Base-by-base conservation (phyloP, 371 early-diverging fungal genomes). In the Rhizopus arrhizus region DNA sequence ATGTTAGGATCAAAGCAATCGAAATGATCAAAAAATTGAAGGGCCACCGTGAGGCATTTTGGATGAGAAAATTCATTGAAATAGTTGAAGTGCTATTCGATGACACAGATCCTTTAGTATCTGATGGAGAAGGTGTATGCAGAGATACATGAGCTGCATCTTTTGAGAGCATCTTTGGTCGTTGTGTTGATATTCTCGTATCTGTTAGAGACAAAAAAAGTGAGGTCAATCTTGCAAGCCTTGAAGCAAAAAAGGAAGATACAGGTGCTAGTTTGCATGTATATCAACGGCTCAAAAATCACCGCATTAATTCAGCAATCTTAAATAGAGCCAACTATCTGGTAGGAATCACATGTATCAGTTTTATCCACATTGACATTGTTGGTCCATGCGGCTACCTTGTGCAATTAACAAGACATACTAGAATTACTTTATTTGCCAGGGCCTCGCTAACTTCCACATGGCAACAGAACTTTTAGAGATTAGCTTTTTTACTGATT, bases 391-490 rank as follows among this genome's bases (percentile, higher is more conserved):
- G 46, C 22, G 46, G 46, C n/a, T 46, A 46, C 12, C 5, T 46
- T 22, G 46, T 46, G 22, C 46, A 46, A 22, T 22, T 46, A 22
- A 46, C 13, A 46, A 46, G 46, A 46, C 46, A 46, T 13, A 46
- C n/a, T n/a, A 46, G 15, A 22, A 13, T 13, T 46, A 8, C n/a
- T 46, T 15, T 46, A 46, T 46, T 46, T 15, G 15, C 13, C 46
- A 46, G 12, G 46, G 6, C 46, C n/a, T n/a, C n/a, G n/a, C n/a
- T n/a, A n/a, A n/a, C n/a, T n/a, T n/a, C n/a, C n/a, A n/a, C n/a
- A n/a, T n/a, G n/a, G n/a, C n/a, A 46, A 46, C 46, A 46, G 46
- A 46, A 46, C 46, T 46, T 46, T 13, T 46, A 13, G 46, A 46
- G 22, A 46, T 46, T 5, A 22, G 12, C 46, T 46, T 46, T 46